A percentile compares a stretch with the other conserved stretches of the same genome.
Conservation (phyloP, 257 asterid genomes). For the Solanum pinnatisectum region DNA sequence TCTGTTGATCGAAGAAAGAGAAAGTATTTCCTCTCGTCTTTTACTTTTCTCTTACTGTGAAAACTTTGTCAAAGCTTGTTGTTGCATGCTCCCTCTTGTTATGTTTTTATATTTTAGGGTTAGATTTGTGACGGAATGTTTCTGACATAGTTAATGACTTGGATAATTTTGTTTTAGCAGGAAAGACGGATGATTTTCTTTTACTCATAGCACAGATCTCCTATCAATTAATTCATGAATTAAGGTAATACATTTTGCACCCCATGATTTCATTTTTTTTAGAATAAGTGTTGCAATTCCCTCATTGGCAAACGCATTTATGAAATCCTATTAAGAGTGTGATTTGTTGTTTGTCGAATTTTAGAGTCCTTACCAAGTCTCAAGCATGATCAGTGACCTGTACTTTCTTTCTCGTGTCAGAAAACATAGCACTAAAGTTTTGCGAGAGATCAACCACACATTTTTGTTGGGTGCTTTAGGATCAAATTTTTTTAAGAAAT, state of each 20-base stretch:
- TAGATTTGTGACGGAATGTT: background rate
- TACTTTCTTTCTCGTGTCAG: background rate
- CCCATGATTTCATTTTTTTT: background rate
- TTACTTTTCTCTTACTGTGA: background rate
- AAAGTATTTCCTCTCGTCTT: slow-evolving; percentile 29
- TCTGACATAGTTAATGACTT: background rate
- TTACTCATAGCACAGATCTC: background rate
- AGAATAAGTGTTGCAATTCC: background rate
- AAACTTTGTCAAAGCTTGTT: background rate
- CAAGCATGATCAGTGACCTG: background rate
- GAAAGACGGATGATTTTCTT: slow-evolving; percentile 46
- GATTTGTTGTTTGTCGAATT: background rate
- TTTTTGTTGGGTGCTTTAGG: background rate
- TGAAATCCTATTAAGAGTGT: background rate
- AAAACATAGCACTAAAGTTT: background rate
- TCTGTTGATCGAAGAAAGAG: slow-evolving; percentile 70
- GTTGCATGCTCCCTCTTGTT: background rate
- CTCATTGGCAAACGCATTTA: background rate
- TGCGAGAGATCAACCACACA: background rate
- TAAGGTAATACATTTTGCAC: slow-evolving; percentile 11
- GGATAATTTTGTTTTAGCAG: slow-evolving; percentile 16
- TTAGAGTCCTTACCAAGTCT: background rate
- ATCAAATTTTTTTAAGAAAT: background rate
- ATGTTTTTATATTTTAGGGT: background rate
- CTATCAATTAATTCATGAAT: background rate